Percentiles rank a stretch among this genome's conserved stretches.
phyloP scores from a whole-genome alignment of 176 grass and related monocot genomes.

The Eragrostis curvula region DNA sequence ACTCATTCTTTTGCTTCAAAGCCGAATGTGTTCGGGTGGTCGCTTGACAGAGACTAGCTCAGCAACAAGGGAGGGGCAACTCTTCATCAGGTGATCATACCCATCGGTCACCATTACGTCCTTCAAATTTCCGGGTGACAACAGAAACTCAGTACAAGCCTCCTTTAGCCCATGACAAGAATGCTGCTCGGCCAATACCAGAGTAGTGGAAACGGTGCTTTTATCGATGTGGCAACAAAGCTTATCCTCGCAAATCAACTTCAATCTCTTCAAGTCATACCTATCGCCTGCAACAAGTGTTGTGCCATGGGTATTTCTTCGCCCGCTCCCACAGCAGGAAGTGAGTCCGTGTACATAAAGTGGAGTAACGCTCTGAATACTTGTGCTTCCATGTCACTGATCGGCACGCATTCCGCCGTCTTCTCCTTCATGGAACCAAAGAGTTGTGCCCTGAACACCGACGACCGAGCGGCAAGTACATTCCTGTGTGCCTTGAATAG shows the following conservation, averaged over 20 bases:
- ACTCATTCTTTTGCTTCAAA: too few species aligned
- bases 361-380: slow-evolving; percentile 34
- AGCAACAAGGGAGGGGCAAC: too few species aligned
- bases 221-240: background rate
- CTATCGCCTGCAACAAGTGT: slow-evolving; percentile 35
- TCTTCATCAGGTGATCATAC: background rate
- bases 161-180: background rate
- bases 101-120: background rate
- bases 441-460: slow-evolving; percentile 35
- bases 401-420: background rate
- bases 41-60: too few species aligned
- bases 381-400: background rate
- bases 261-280: background rate
- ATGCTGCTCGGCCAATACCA: background rate
- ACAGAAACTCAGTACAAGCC: slow-evolving; percentile 34
- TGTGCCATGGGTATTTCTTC: slow-evolving; percentile 21
- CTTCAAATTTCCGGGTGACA: slow-evolving; percentile 36
- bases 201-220: slow-evolving; percentile 9
- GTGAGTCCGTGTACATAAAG: slow-evolving; percentile 46
- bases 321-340: background rate
- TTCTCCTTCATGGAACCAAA: slow-evolving; percentile 18
- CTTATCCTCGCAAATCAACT: slow-evolving; percentile 29
- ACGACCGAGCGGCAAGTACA: slow-evolving; percentile 30
- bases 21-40: too few species aligned
- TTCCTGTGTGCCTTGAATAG: background rate